phyloP scores from a whole-genome alignment of 2,329 filamentous ascomycete genomes.

The Diaporthe caulivora region DNA sequence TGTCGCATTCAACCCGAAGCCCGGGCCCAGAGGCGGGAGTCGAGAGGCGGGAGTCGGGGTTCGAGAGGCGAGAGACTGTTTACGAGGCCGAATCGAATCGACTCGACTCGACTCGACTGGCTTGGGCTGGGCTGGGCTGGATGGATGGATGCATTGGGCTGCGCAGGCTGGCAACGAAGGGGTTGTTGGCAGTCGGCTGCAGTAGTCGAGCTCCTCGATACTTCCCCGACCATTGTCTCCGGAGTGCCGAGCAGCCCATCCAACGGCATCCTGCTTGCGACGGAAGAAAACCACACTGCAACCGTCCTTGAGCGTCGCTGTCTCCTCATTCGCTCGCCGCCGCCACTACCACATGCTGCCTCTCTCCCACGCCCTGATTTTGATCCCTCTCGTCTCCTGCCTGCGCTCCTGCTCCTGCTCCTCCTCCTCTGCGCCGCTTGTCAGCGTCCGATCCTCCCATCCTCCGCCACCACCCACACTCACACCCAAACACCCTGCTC shows the following conservation, averaged over 20 bases:
- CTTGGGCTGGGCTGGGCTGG: neutral
- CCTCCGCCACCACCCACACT: conserved; percentile 16
- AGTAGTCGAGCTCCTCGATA: too few relatives aligned
- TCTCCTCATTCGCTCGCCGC: neutral
- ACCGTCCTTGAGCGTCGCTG: conserved; percentile 3
- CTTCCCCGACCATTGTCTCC: neutral
- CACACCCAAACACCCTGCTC: conserved; percentile 1
- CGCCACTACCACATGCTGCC: neutral
- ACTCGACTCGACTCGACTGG: neutral
- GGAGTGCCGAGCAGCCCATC: conserved; percentile 5
- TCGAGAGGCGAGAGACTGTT: neutral
- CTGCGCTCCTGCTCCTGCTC: neutral
- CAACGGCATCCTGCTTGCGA: conserved; percentile 26
- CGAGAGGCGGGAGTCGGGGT: neutral
- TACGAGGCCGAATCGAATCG: neutral
- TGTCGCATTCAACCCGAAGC: neutral
- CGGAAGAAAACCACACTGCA: conserved; percentile 30
- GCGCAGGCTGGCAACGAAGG: neutral
- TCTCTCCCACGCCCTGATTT: neutral
- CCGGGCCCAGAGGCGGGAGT: neutral
- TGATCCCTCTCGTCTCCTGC: conserved; percentile 1
- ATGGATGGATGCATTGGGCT: neutral
- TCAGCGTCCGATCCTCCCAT: conserved; percentile 25
- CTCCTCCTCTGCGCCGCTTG: conserved; percentile 10
- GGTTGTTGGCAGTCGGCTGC: too few relatives aligned